Base-by-base conservation (phyloP, 768 basidiomycete species). In the Boletus vinaceobasis region DNA sequence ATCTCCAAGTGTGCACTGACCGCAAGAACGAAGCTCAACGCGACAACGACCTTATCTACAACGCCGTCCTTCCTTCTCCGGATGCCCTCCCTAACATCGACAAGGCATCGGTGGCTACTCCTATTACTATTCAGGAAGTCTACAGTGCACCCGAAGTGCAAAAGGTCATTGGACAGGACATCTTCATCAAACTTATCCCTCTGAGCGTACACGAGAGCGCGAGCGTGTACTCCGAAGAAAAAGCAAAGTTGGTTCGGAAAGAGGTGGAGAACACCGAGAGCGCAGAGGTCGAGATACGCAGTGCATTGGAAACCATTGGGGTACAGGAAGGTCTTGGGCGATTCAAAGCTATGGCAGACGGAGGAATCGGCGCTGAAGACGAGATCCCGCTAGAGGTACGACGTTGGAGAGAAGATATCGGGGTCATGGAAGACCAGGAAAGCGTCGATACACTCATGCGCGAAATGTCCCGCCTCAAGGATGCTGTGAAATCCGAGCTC, bases 11-110 rank as follows among this genome's bases (percentile, higher is more conserved):
- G 43, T 87, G 88, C 62, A 75, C 82, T 0, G 93, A 96, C 60
- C 83, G 82, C 55, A 85, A 84, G 66, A 74, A 71, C 49, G 88
- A 93, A 58, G 90, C 90, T 0, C 79, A 82, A 50, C 85, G 89
- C 50, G 94, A 97, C 74, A 98, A 98, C 70, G 96, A 98, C 66
- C 83, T 99, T 48, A 96, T 99, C 60, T 99, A 99, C 75, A 93
- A 98, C 66, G 92, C 92, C 4, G 80, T 95, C 52, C 73, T 93
- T 0, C 91, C 93, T 7, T 74, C 88, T 9, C 78, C 85, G 2
- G 90, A 95, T 36, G 80, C 88, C 0, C 79, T 98, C 1, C 84
- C 94, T 0, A 66, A 73, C 9, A 83, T 99, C 56, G 97, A 98
- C 52, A 94, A 93, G 69, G 78, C 88, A 0, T 72, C 77, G 1